Evolutionary conservation across 2,329 filamentous ascomycete genomes (phyloP).

Genomic region (Colletotrichum truncatum): DNA sequence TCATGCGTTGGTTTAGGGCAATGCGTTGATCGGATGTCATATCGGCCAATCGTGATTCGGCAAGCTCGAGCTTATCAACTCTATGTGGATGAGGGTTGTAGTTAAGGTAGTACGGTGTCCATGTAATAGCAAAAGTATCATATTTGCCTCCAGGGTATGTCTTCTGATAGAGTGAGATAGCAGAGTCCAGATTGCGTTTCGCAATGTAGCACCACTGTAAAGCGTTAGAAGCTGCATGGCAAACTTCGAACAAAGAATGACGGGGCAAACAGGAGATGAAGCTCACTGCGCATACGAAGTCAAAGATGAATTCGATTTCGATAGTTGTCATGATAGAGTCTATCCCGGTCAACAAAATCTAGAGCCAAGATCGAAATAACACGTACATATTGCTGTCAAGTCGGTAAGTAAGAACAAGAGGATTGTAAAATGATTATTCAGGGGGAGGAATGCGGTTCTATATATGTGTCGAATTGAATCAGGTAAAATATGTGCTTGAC

Average conservation of each 20-base stretch:
- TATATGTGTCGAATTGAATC: no score
- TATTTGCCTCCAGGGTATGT: slow-evolving; percentile 46
- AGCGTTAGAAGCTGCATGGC: background rate
- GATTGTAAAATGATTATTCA: no score
- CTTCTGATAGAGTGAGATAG: slow-evolving; percentile 48
- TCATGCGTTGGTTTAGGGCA: slow-evolving; percentile 37
- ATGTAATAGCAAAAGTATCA: slow-evolving; percentile 46
- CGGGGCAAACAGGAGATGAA: no score
- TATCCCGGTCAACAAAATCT: no score
- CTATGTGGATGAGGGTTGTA: slow-evolving; percentile 34
- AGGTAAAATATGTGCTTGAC: no score
- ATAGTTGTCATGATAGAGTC: slow-evolving; percentile 35
- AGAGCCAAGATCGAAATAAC: no score
- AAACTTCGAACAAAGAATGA: background rate
- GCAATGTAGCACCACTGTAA: slow-evolving; percentile 50
- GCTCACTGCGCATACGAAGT: slow-evolving; percentile 42
- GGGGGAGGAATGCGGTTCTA: no score
- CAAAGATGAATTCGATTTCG: slow-evolving; percentile 38
- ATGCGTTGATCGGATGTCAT: slow-evolving; percentile 38
- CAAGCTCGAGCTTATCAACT: slow-evolving; percentile 34
- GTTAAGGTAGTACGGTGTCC: slow-evolving; percentile 48
- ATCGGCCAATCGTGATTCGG: slow-evolving; percentile 34
- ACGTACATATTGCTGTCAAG: no score
- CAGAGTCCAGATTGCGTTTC: slow-evolving; percentile 45
- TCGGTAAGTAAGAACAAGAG: no score